Evolutionary conservation across 768 basidiomycete species (phyloP), one percentile per base, ranked within the genome.

Genomic region (Russula sp.): DNA sequence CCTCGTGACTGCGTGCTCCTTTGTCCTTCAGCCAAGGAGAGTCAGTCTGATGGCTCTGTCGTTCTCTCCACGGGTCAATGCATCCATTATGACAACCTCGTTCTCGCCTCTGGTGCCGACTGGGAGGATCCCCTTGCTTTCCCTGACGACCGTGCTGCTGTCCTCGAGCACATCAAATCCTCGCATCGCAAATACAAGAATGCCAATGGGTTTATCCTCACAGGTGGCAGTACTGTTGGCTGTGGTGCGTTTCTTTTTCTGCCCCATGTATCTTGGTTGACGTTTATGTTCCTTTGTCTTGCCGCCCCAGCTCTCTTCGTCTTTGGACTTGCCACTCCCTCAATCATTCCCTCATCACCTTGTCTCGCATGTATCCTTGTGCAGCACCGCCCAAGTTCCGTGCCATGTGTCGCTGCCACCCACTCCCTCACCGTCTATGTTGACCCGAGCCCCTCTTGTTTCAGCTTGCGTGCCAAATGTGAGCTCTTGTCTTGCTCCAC

Each of bases 1-100:
- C 59, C 78, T 89, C 64, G 73, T 90, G 63, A 79, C 76, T 47
- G 69, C 79, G 0, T 78, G 79, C 1, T 75, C 83, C 2, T 84
- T 79, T 68, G 75, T 74, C 62, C 69, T 83, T 6, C 72, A 80
- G 34, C n/a, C 9, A 62, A 50, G 14, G 61, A 63, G 20, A 34
- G 34, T 35, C 38, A 41, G 4, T n/a, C 48, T 5, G 56, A 42
- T 7, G 65, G 66, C 41, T 32, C 50, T 7, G 39, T 66, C 18
- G 8, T 65, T 10, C 53, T 66, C 18, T 42, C 43, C 16, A 42
- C 45, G n/a, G 50, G 51, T 7, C 60, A 65, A 58, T 60, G 54
- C 8, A n/a, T 67, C 36, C 42, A 47, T 1, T 67, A 67, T 22
- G 60, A 67, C 38, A 48, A 49, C 50, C 60, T 67, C 5, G 60